Conservation (phyloP, 2,329 filamentous ascomycete genomes). For the Clonostachys rosea region DNA sequence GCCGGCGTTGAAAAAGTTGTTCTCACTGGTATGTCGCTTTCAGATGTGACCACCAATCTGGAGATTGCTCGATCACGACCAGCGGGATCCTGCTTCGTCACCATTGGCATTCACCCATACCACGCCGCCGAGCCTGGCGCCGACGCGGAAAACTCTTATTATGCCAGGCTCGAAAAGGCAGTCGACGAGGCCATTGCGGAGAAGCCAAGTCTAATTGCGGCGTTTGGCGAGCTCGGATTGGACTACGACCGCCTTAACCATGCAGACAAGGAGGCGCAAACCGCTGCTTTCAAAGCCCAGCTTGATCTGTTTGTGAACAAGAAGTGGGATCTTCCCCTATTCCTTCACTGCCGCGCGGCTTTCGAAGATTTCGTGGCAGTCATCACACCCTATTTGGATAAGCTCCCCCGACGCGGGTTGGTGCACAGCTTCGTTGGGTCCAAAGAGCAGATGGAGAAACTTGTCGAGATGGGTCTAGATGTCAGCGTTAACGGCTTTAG, state of each 20-base stretch:
- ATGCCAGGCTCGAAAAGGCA: slow-evolving; percentile 4
- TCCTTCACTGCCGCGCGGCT: not conserved
- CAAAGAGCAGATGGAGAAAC: not conserved
- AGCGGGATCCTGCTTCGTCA: slow-evolving; percentile 28
- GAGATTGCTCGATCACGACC: slow-evolving; percentile 18
- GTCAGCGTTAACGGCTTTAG: not conserved
- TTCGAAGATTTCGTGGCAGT: not conserved
- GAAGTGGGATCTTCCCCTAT: not conserved
- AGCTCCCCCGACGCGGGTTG: not conserved
- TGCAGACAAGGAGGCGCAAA: slow-evolving; percentile 21
- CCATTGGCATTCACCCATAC: slow-evolving; percentile 45
- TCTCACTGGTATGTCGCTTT: slow-evolving; percentile 29
- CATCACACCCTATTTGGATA: not conserved
- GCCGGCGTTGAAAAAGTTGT: slow-evolving; percentile 35
- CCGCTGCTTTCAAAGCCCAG: not conserved
- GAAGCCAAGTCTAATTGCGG: slow-evolving; percentile 23
- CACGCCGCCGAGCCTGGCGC: slow-evolving; percentile 36
- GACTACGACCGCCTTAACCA: slow-evolving; percentile 41
- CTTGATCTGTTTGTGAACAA: not conserved
- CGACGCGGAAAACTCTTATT: slow-evolving; percentile 14
- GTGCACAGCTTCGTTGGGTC: not conserved
- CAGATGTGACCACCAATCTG: slow-evolving; percentile 18
- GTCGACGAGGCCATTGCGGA: slow-evolving; percentile 4
- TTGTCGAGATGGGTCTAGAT: not conserved
- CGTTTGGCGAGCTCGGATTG: slow-evolving; percentile 43